Conservation (phyloP, 257 asterid genomes). For the Schizonepeta tenuifolia region DNA sequence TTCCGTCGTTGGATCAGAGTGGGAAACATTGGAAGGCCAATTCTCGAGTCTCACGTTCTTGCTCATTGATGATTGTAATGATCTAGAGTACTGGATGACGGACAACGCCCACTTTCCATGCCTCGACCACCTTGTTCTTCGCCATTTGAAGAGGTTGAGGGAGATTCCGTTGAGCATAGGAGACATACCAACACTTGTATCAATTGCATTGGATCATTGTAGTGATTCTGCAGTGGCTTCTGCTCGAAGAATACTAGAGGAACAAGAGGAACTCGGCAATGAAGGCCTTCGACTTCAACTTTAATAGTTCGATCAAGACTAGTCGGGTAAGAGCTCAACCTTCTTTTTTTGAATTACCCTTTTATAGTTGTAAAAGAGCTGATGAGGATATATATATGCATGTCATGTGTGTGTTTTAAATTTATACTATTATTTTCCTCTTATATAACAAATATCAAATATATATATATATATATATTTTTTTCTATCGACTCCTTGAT, state of each 20-base stretch:
- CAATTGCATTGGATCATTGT: background rate
- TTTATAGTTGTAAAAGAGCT: no score
- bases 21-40: conserved; percentile 1
- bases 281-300: background rate
- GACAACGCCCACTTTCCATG: conserved; percentile 8
- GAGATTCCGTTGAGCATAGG: background rate
- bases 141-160: background rate
- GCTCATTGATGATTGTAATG: background rate
- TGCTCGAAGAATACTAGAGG: background rate
- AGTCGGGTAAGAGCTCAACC: no score
- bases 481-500: no score
- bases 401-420: no score
- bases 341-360: no score
- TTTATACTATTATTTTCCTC: no score
- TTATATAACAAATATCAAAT: no score
- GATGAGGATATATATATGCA: no score
- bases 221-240: background rate
- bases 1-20: background rate
- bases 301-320: no score
- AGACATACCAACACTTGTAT: background rate
- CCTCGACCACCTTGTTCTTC: conserved; percentile 6
- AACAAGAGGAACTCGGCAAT: background rate
- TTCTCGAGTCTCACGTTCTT: background rate
- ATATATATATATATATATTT: no score
- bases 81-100: background rate